Percentiles rank a stretch among this genome's conserved stretches.
phyloP scores from a whole-genome alignment of 192 early-diverging fungal genomes.

The Gigaspora rosea region DNA sequence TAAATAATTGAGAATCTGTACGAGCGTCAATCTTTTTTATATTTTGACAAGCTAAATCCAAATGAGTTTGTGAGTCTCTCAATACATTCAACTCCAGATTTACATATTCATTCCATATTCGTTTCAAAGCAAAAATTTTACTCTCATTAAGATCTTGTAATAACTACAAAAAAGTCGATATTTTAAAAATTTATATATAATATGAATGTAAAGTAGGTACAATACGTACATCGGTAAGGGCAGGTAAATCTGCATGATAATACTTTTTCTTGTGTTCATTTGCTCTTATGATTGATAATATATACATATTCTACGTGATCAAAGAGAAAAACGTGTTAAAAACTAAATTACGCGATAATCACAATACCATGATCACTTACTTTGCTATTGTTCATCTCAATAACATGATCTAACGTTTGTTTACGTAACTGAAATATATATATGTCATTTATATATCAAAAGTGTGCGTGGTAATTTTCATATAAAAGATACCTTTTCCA shows the following conservation, averaged over 20 bases:
- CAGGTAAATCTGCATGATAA: conserved; percentile 64
- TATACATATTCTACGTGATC: conserved; percentile 62
- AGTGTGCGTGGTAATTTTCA: conserved; percentile 1
- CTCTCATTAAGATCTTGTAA: conserved; percentile 62
- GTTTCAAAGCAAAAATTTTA: conserved; percentile 54
- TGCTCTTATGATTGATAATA: conserved; percentile 60
- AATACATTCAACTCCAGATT: conserved; percentile 46
- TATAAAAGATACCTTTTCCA: conserved; percentile 50
- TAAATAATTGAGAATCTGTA: conserved; percentile 55
- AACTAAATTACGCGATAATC: too few species aligned
- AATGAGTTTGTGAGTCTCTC: conserved; percentile 35
- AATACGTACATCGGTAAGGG: conserved; percentile 54
- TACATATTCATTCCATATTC: conserved; percentile 57
- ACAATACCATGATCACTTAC: conserved; percentile 26
- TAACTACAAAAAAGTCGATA: conserved; percentile 40
- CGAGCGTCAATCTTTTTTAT: conserved; percentile 52
- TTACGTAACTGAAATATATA: conserved; percentile 36
- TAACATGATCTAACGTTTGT: conserved; percentile 56
- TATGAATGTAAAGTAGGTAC: background rate
- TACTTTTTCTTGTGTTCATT: conserved; percentile 67
- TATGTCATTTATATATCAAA: too few species aligned
- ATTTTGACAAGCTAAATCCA: conserved; percentile 37
- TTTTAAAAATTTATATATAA: conserved; percentile 12
- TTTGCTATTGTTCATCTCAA: conserved; percentile 72
- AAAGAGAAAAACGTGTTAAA: too few species aligned